Conservation (phyloP, 2,329 filamentous ascomycete species). For the Gyromitra esculenta region DNA sequence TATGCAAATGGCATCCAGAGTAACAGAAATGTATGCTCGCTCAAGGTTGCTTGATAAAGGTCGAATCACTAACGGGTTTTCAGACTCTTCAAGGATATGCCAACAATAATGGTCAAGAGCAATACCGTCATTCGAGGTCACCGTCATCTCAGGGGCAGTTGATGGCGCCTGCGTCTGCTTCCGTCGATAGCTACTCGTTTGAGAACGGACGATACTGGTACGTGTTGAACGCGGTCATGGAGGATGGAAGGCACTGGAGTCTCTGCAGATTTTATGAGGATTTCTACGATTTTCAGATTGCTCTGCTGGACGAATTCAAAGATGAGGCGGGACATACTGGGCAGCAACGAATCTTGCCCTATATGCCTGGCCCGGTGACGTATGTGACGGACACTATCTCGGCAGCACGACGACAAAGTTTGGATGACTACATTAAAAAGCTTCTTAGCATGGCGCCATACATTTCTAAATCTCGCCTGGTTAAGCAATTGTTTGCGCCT, state of each 20-base stretch:
- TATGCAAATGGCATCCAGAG: conserved; percentile 60
- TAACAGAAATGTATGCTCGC: conserved; percentile 64
- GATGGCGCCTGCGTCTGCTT: conserved; percentile 80
- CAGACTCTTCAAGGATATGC: conserved; percentile 51
- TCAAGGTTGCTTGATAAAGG: conserved; percentile 9
- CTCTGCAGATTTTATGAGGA: conserved; percentile 95
- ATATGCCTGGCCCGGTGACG: conserved; percentile 97
- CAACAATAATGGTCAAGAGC: conserved; percentile 40
- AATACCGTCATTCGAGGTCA: conserved; percentile 52
- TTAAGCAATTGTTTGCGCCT: conserved; percentile 90
- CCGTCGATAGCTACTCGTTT: conserved; percentile 92
- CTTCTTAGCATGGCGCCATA: conserved; percentile 82
- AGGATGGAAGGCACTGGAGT: conserved; percentile 92
- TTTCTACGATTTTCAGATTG: conserved; percentile 98
- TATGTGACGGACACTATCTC: conserved; percentile 99
- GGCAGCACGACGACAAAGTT: conserved; percentile 87
- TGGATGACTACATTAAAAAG: conserved; percentile 96
- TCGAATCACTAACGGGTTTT: conserved; percentile 27
- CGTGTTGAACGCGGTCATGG: conserved; percentile 88
- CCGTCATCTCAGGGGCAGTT: conserved; percentile 48
- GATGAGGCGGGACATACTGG: conserved; percentile 89
- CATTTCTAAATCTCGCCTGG: conserved; percentile 83
- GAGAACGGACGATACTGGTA: conserved; percentile 99
- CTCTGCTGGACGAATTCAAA: conserved; percentile 88
- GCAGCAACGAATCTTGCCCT: conserved; percentile 84